Conservation (phyloP, 129 eudicot species). For the Kitagawia praeruptora region DNA sequence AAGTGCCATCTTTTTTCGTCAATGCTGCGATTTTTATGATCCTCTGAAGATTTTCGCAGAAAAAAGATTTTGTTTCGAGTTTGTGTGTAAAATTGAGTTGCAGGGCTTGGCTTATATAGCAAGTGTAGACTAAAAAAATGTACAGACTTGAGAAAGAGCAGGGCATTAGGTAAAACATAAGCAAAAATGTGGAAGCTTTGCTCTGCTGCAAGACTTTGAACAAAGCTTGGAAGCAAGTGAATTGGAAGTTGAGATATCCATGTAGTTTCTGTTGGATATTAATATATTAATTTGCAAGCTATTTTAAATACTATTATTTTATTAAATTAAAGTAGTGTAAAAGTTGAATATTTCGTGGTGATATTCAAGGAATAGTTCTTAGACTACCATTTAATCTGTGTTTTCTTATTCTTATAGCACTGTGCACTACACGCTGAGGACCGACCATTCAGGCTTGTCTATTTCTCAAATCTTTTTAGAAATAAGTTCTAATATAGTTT, state of each 20-base stretch:
- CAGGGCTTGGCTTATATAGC: background rate
- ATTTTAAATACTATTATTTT: background rate
- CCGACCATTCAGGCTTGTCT: background rate
- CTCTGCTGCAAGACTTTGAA: background rate
- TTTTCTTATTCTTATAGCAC: background rate
- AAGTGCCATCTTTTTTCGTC: background rate
- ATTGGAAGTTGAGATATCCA: constrained; percentile 21
- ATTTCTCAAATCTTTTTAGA: background rate
- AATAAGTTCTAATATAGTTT: no score
- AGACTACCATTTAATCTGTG: background rate
- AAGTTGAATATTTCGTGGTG: background rate
- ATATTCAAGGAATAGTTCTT: background rate
- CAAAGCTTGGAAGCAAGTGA: constrained; percentile 25
- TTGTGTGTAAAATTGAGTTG: background rate
- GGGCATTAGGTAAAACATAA: constrained; percentile 8
- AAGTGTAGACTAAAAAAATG: background rate
- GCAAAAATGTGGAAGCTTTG: background rate
- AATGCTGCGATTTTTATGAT: background rate
- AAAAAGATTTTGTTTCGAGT: background rate
- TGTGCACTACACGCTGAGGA: background rate
- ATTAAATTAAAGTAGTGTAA: background rate
- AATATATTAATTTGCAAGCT: constrained; percentile 6
- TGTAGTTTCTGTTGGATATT: constrained; percentile 1
- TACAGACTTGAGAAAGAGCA: background rate
- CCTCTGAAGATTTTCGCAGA: background rate